Evolutionary conservation across 2,329 filamentous ascomycete species (phyloP).

Genomic region (Penicillium oxalicum): DNA sequence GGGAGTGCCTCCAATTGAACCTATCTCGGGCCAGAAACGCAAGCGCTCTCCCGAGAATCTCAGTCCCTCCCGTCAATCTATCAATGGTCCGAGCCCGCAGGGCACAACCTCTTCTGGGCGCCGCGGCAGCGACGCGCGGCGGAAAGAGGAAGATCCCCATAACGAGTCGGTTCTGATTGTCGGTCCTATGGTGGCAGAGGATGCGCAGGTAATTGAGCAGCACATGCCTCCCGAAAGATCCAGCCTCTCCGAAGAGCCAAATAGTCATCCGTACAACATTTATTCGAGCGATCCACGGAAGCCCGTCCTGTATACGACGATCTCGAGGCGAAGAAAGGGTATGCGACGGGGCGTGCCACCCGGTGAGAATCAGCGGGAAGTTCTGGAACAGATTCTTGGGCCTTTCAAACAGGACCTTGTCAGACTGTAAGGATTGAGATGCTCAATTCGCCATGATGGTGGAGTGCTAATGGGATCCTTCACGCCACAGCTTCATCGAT

Average conservation of each 20-base stretch:
- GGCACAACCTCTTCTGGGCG: constrained; percentile 21
- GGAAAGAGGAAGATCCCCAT: constrained; percentile 33
- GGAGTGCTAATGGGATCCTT: not conserved
- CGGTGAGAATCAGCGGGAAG: constrained; percentile 47
- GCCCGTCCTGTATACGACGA: constrained; percentile 44
- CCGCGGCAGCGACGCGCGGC: constrained; percentile 27
- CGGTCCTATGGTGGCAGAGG: constrained; percentile 54
- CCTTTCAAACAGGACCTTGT: constrained; percentile 49
- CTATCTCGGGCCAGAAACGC: constrained; percentile 30
- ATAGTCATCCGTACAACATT: constrained; percentile 46
- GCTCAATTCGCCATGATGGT: not conserved
- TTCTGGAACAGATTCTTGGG: constrained; percentile 55
- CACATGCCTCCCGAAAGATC: constrained; percentile 46
- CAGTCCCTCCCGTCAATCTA: constrained; percentile 18
- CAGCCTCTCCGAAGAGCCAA: constrained; percentile 34
- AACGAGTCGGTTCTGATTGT: constrained; percentile 51
- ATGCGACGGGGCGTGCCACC: constrained; percentile 39
- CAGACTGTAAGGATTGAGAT: constrained; percentile 39
- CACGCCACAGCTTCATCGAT: constrained; percentile 45
- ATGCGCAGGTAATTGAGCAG: constrained; percentile 56
- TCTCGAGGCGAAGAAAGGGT: constrained; percentile 47
- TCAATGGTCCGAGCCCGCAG: constrained; percentile 21
- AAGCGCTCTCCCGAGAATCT: constrained; percentile 30
- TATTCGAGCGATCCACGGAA: constrained; percentile 45
- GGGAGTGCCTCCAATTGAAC: constrained; percentile 20